Conservation (phyloP, 1,284 basidiomycete genomes). For the Pseudomicrostroma phylloplanum region DNA sequence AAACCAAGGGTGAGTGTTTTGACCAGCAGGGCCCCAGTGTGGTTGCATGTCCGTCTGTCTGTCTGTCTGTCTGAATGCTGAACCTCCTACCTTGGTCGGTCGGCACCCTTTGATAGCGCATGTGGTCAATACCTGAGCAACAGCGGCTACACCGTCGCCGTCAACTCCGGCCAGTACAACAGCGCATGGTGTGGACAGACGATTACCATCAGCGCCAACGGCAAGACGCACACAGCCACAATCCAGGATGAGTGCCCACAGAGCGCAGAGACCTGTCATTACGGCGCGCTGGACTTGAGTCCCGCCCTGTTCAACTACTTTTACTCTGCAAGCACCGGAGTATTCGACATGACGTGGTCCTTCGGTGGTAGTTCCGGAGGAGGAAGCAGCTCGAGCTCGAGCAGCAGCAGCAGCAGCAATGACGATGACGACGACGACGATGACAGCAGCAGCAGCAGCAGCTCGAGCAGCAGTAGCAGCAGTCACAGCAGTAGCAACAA, state of each 20-base stretch:
- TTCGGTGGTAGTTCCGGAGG: constrained; percentile 8
- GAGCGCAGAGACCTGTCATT: constrained; percentile 5
- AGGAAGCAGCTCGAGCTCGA: neutral
- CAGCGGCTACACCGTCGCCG: constrained; percentile 14
- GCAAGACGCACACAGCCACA: constrained; percentile 14
- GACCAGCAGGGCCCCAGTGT: no score
- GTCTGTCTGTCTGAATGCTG: neutral
- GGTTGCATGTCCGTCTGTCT: no score
- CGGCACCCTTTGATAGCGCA: neutral
- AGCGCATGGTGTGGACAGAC: constrained; percentile 13
- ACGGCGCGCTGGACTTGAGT: constrained; percentile 17
- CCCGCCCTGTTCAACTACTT: constrained; percentile 17
- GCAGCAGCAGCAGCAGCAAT: constrained; percentile 7
- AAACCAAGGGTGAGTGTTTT: constrained; percentile 12
- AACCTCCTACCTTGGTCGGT: neutral
- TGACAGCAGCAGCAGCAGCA: constrained; percentile 1
- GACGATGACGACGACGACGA: constrained; percentile 7
- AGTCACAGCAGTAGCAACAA: constrained; percentile 8
- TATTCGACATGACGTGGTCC: constrained; percentile 12
- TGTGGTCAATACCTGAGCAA: constrained; percentile 11
- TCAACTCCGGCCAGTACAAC: constrained; percentile 10
- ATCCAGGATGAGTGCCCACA: constrained; percentile 17
- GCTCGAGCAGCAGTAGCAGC: neutral
- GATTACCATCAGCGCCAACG: constrained; percentile 15
- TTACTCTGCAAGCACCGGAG: constrained; percentile 5